Base-by-base conservation (phyloP, 768 basidiomycete genomes). In the Suillus alpinus region DNA sequence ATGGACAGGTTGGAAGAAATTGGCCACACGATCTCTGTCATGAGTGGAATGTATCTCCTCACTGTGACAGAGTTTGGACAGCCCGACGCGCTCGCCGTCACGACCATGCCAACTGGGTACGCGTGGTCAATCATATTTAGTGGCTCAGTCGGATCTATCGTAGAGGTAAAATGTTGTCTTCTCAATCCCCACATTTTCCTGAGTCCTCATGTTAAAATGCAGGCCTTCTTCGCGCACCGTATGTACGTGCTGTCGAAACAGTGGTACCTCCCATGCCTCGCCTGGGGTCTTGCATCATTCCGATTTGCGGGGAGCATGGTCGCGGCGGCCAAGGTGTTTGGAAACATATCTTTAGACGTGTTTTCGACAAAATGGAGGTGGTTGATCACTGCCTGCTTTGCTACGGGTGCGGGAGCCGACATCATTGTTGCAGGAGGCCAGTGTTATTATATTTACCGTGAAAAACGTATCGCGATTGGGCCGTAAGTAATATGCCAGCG, bases 141-240 rank as follows among this genome's bases (percentile, higher is more conserved):
- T n/a, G 70, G 69, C 3, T 62, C 71, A 50, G 63, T 71, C 18
- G 69, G 66, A 2, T 69, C 66, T 2, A 65, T 67, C 32, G 67
- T 64, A 46, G 60, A n/a, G 61, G 60, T 32, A 64, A 64, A 59
- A 66, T 63, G 52, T 18, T 40, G 16, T 13, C 8, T 10, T 46
- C 16, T 29, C 23, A 14, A 31, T 52, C 6, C 34, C 1, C 14
- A 4, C 8, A 23, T 23, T 37, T 16, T 37, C 7, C 36, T 26
- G 23, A 53, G 4, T 53, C 56, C 29, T 20, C 43, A 23, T 47
- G 9, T 18, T 10, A 16, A 52, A 9, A 18, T 10, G 2, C 55
- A 71, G 69, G 60, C 59, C 13, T 71, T 64, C 59, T 71, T 70
- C 52, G 62, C 66, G 13, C 61, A 69, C 52, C 65, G 69, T 7